Conservation (phyloP, 169 alveolate species). For the Plasmodium blacklocki region DNA sequence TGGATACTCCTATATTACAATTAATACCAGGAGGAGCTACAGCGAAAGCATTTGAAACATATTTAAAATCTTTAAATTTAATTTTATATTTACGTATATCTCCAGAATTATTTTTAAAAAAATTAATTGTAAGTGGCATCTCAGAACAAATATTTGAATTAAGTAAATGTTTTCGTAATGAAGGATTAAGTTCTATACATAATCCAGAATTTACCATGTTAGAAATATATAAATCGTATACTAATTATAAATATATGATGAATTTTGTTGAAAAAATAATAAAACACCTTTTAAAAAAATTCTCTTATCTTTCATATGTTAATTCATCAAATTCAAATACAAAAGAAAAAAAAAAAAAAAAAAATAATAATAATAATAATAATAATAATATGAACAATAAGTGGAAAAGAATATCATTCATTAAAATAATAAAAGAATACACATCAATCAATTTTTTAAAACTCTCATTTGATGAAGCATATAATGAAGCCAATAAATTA, state of each 20-base stretch:
- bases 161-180: constrained; percentile 96
- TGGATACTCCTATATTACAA: constrained; percentile 95
- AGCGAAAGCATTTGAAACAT: constrained; percentile 94
- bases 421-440: constrained; percentile 41
- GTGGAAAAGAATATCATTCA: constrained; percentile 44
- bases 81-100: constrained; percentile 94
- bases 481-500: constrained; percentile 58
- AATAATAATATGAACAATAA: constrained; percentile 10
- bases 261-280: constrained; percentile 91
- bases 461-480: constrained; percentile 68
- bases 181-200: constrained; percentile 92
- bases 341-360: too few relatives aligned
- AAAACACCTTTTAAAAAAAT: constrained; percentile 80
- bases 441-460: constrained; percentile 31
- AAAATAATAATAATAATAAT: too few relatives aligned
- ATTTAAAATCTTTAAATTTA: constrained; percentile 92
- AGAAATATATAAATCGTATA: constrained; percentile 95
- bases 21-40: constrained; percentile 95
- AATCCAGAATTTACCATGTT: constrained; percentile 95
- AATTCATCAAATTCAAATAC: not conserved
- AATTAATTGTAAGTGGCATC: constrained; percentile 94
- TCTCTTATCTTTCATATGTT: not conserved
- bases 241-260: constrained; percentile 95
- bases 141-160: constrained; percentile 93
- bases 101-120: constrained; percentile 95